Percentiles rank a stretch among this genome's conserved stretches.
These are phyloP conservation scores for Pythium sukuiense DNA, from an alignment of 352 stramenopile genomes.

Conservation along the genomic window DNA sequence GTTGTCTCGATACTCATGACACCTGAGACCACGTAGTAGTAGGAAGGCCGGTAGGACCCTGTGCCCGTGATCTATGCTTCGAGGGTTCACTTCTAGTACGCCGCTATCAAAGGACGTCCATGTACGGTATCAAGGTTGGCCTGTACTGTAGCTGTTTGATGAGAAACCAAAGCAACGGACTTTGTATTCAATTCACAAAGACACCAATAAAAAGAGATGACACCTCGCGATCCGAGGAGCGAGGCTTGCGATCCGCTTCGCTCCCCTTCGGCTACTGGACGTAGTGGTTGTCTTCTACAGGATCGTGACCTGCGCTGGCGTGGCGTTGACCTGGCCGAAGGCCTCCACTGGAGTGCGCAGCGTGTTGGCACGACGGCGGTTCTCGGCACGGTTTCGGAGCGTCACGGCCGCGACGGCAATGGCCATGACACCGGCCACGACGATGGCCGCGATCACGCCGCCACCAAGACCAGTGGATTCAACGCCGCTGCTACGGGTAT, in stretches of 20 bases:
- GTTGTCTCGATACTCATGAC: too few relatives aligned
- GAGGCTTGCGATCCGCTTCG: background rate
- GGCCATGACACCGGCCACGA: slow-evolving; percentile 12
- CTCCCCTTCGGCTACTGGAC: background rate
- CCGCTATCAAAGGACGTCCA: too few relatives aligned
- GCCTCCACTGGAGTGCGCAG: slow-evolving; percentile 16
- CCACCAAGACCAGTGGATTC: background rate
- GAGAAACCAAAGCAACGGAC: too few relatives aligned
- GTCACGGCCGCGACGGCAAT: slow-evolving; percentile 15
- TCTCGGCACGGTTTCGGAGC: slow-evolving; percentile 6
- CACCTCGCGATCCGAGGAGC: background rate
- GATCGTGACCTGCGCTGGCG: slow-evolving; percentile 16
- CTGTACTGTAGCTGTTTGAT: too few relatives aligned
- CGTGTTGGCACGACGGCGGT: slow-evolving; percentile 13
- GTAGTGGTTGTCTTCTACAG: background rate
- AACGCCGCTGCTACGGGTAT: slow-evolving; percentile 8
- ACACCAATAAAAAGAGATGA: too few relatives aligned
- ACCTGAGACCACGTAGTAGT: too few relatives aligned
- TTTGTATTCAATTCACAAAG: too few relatives aligned
- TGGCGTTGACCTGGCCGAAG: slow-evolving; percentile 15
- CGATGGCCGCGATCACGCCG: slow-evolving; percentile 7
- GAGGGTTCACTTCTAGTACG: too few relatives aligned
- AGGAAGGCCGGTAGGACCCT: too few relatives aligned
- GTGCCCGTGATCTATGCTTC: too few relatives aligned
- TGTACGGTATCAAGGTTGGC: too few relatives aligned